Evolutionary conservation across 306 rosid species (phyloP).

Genomic region (Acacia confusa): DNA sequence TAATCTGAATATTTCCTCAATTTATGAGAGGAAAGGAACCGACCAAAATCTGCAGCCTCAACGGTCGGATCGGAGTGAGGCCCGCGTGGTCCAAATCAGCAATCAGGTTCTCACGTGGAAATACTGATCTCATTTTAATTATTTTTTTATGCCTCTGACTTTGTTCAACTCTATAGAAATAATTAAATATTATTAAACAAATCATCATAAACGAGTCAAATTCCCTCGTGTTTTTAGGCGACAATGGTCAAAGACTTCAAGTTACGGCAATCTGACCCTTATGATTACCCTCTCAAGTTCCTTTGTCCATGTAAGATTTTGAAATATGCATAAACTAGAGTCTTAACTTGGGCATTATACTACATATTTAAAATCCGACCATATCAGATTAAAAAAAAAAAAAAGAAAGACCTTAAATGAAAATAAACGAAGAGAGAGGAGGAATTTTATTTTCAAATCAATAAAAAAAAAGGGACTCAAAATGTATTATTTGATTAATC

Average conservation of each 20-base stretch:
- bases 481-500: too few species aligned
- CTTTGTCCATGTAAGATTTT: background rate
- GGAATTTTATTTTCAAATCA: background rate
- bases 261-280: background rate
- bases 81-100: background rate
- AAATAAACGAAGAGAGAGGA: background rate
- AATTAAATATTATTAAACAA: background rate
- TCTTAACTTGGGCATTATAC: background rate
- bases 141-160: background rate
- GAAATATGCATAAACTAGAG: background rate
- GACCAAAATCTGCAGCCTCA: background rate
- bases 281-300: background rate
- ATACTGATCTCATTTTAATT: background rate
- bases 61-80: background rate
- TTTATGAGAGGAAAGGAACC: background rate
- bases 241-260: background rate
- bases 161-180: background rate
- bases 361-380: background rate
- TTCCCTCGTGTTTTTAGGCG: background rate
- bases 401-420: too few species aligned
- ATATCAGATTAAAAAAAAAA: too few species aligned
- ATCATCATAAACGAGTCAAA: background rate
- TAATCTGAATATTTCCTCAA: too few species aligned
- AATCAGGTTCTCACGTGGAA: background rate
- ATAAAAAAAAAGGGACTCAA: background rate